Evolutionary conservation across 352 stramenopile genomes (phyloP), one percentile per base, ranked within the genome.

Genomic region (Globisporangium abappressorium): DNA sequence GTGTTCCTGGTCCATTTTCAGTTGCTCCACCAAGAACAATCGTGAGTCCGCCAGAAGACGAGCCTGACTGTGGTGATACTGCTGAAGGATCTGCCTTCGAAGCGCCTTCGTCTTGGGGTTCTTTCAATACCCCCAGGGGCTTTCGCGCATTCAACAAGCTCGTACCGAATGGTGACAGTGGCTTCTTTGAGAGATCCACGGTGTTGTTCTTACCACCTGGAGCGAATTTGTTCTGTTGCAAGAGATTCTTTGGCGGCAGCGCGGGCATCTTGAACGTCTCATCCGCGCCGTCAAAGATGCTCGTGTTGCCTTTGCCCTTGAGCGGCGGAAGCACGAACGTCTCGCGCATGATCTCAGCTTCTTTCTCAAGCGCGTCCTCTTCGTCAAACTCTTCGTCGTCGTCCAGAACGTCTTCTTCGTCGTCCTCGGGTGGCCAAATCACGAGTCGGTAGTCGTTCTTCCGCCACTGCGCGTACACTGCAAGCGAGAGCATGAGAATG

Each of bases 401-500:
- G 38, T 92, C 84, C 15, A 93, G 61, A 30, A 92, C 74, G 54
- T 93, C 85, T 72, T 94, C 84, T 64, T 93, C 88, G 7, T 91
- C 79, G 62, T 94, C 86, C 66, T 93, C 85, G 0, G 85, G 85
- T 38, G 85, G 85, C 84, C 87, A 94, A 47, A 94, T 77, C 20
- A 96, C 83, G 36, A 96, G 78, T 0, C 87, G 80, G 58, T 94
- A 93, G 66, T 96, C 87, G 49, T 95, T 96, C 58, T 88, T 87
- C 14, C 67, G 69, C 87, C 89, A 96, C 59, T 94, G 85, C 28
- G 77, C 75, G 54, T 91, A 85, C 36, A 96, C 85, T 0, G 82
- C 84, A 14, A 92, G 74, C 26, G 82, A 84, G 1, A 94, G 67
- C 84, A 92, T 93, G 51, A 93, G 69, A 30, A 95, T 84, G 3